Evolutionary conservation across 805 yeast species (phyloP), one percentile per base, ranked within the genome.

Genomic region (Wickerhamomyces mucosus): DNA sequence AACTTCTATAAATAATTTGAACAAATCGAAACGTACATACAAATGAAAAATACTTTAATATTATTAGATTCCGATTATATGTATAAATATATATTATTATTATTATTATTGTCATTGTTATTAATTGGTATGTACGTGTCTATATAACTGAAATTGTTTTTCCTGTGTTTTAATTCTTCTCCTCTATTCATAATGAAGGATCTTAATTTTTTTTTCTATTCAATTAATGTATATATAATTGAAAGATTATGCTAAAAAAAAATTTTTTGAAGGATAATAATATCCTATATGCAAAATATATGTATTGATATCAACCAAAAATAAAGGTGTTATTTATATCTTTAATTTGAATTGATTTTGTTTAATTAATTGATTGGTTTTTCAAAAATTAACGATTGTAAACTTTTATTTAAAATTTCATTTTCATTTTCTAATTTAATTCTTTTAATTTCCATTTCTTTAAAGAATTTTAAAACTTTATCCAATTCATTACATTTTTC

Each of bases 1-100:
- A 21, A 51, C 54, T 31, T 24, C 31, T 4, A 18, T 29, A 37
- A 44, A 31, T 12, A 16, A 11, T 13, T 19, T 8, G 21, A 11
- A 11, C 5, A 17, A 15, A 7, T 14, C 29, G n/a, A 9, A 11
- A 18, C 29, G 23, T 19, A 17, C 17, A 7, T 12, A n/a, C n/a
- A 5, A 11, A 18, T 12, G 4, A 5, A 10, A n/a, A 13, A 15
- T 19, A n/a, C 26, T 22, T 22, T 9, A 9, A 20, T 11, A 20
- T 11, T 9, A 9, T 20, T 11, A 9, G 21, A 20, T 20, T n/a
- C n/a, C n/a, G n/a, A n/a, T n/a, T n/a, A n/a, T n/a, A n/a, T n/a
- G n/a, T n/a, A n/a, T n/a, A n/a, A n/a, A n/a, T n/a, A n/a, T n/a
- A n/a, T n/a, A n/a, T n/a, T n/a, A n/a, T n/a, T n/a, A n/a, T n/a